Evolutionary conservation across 1,284 basidiomycete species (phyloP).

Genomic region (Malassezia vespertilionis): DNA sequence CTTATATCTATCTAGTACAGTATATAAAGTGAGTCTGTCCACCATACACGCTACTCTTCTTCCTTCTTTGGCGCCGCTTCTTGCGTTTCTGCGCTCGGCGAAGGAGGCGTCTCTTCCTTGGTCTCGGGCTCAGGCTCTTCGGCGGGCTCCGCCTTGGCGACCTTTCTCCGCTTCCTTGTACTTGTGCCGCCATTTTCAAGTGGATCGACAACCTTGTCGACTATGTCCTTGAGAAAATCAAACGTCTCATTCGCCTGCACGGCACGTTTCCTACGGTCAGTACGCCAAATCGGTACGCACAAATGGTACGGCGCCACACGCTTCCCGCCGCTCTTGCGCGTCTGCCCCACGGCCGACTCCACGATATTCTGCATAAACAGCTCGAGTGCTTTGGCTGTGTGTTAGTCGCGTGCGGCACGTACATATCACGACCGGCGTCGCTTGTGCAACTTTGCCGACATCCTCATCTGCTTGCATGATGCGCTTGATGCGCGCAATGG

Average conservation of each 20-base stretch:
- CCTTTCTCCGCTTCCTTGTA: conserved; percentile 28
- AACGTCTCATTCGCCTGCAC: conserved; percentile 78
- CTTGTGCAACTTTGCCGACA: conserved; percentile 94
- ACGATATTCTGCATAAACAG: conserved; percentile 81
- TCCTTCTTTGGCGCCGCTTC: not conserved
- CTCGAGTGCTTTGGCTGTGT: conserved; percentile 83
- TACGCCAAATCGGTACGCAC: conserved; percentile 54
- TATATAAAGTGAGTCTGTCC: not conserved
- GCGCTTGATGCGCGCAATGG: conserved; percentile 81
- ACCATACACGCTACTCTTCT: not conserved
- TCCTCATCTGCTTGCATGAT: conserved; percentile 99
- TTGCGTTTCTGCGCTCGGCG: not conserved
- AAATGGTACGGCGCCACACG: conserved; percentile 89
- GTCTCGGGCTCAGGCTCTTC: not conserved
- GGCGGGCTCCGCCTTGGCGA: conserved; percentile 2
- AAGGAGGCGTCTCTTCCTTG: not conserved
- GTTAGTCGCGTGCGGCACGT: conserved; percentile 48
- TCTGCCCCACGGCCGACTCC: conserved; percentile 71
- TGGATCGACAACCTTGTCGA: conserved; percentile 78
- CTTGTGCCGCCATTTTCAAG: conserved; percentile 48
- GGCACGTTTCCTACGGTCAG: conserved; percentile 67
- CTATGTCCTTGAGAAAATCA: conserved; percentile 90
- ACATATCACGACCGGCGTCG: conserved; percentile 96
- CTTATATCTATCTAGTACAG: not conserved
- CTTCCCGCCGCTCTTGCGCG: conserved; percentile 67